Base-by-base conservation (phyloP, 768 basidiomycete species). In the Nidularia sp. region DNA sequence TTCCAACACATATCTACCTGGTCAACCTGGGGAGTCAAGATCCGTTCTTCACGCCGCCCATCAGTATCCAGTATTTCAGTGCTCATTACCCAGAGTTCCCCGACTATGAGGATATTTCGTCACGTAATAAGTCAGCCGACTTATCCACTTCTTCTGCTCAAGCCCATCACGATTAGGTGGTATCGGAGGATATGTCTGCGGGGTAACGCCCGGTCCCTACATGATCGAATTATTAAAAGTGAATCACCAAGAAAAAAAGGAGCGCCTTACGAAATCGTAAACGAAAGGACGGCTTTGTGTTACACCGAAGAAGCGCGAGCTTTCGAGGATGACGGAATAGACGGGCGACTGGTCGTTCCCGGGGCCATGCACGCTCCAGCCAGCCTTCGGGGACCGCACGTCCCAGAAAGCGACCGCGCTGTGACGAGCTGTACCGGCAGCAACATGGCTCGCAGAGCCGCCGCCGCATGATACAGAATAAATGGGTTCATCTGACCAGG, bases 381-480 rank as follows among this genome's bases (percentile, higher is more conserved):
- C 90, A 29, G 48, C 60, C 3, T 60, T 66, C 0, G 86, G 78
- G 15, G 70, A 74, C 6, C 90, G 83, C 32, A 90, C 74, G 62
- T 93, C 91, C 87, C 89, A 93, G 56, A 93, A 84, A 2, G 88
- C 81, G 51, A 93, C 80, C 18, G 91, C 80, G 53, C 85, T 80
- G 61, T 93, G 86, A 7, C 86, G 76, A 5, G 88, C 88, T 9
- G 83, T 82, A 8, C 91, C 91, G 2, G 88, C 89, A 3, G 87
- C 83, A 45, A 93, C 72, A 58, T 88, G 78, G 51, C 77, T 77
- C 8, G 76, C 74, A 12, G 73, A 74, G 0, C 88, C 89, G 5
- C 90, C 90, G 31, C 90, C 90, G 49, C 78, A 82, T 2, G 87
- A 80, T 47, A 93, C 76, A 42, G 83, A 77, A 61, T 93, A 93